Evolutionary conservation across 768 basidiomycete genomes (phyloP).

Genomic region (Pleurotus cornucopiae): DNA sequence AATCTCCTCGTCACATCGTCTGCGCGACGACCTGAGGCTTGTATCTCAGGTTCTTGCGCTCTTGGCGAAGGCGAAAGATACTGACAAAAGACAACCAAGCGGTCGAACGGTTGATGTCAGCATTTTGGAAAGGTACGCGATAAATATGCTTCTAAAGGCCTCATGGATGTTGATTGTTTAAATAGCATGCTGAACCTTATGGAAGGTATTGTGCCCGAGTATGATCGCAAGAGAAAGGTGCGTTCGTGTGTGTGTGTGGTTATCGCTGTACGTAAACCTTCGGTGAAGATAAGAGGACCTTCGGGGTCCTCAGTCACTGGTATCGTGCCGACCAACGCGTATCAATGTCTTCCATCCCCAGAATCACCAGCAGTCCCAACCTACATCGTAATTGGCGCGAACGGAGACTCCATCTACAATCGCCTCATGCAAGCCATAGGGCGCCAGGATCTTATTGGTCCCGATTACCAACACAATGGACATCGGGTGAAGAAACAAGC

Average conservation of each 20-base stretch:
- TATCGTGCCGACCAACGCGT: slow-evolving; percentile 73
- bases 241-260: neutral
- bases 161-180: neutral
- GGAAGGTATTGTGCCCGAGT: slow-evolving; percentile 76
- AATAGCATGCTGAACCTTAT: slow-evolving; percentile 72
- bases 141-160: neutral
- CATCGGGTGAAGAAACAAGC: slow-evolving; percentile 61
- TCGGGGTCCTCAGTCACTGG: slow-evolving; percentile 75
- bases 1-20: slow-evolving; percentile 10
- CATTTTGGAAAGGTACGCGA: slow-evolving; percentile 59
- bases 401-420: slow-evolving; percentile 66
- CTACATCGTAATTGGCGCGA: slow-evolving; percentile 70
- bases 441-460: slow-evolving; percentile 55
- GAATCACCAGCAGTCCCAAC: slow-evolving; percentile 33
- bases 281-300: slow-evolving; percentile 54
- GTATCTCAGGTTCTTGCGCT: slow-evolving; percentile 53
- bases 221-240: slow-evolving; percentile 67
- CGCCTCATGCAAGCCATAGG: slow-evolving; percentile 60
- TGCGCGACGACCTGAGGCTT: neutral
- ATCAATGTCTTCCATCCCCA: slow-evolving; percentile 54
- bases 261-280: neutral
- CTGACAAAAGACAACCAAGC: slow-evolving; percentile 21
- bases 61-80: slow-evolving; percentile 28
- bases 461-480: slow-evolving; percentile 49
- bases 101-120: slow-evolving; percentile 69